These are phyloP conservation scores for Schizothecium vesticola DNA, from an alignment of 495 filamentous ascomycete genomes.

Conservation along the genomic window DNA sequence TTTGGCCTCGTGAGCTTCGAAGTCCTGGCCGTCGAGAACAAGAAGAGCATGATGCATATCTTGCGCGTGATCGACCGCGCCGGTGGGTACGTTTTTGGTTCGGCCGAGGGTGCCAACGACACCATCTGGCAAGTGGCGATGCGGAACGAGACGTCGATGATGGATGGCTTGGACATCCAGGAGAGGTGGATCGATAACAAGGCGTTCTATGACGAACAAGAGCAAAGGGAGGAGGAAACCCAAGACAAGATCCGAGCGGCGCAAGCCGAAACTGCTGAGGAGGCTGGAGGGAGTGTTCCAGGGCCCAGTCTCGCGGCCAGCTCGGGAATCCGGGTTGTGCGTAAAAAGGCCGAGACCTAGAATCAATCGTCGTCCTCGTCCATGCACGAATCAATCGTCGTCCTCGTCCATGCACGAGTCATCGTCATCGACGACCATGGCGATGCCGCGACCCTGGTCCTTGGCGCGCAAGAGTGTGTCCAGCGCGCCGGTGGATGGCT, in stretches of 20 bases:
- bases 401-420: constrained; percentile 47
- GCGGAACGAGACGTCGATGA: constrained; percentile 70
- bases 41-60: constrained; percentile 89
- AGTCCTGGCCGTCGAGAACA: constrained; percentile 92
- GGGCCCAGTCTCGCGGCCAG: constrained; percentile 8
- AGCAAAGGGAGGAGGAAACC: constrained; percentile 65
- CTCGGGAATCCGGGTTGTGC: constrained; percentile 24
- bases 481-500: constrained; percentile 31
- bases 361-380: constrained; percentile 41
- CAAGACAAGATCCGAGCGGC: constrained; percentile 34
- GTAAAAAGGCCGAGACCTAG: constrained; percentile 25
- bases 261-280: constrained; percentile 26
- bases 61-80: constrained; percentile 83
- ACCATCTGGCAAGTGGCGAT: constrained; percentile 91
- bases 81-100: constrained; percentile 86
- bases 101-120: constrained; percentile 88
- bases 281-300: constrained; percentile 23
- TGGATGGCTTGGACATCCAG: constrained; percentile 84
- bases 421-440: constrained; percentile 41
- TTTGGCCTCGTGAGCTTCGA: constrained; percentile 89
- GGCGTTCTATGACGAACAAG: constrained; percentile 79
- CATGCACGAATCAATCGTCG: constrained; percentile 47
- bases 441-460: constrained; percentile 32
- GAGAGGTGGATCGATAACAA: constrained; percentile 90
- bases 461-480: constrained; percentile 35